These are phyloP conservation scores for Sporothrix brunneoviolacea DNA, from an alignment of 2,329 filamentous ascomycete genomes.

Conservation along the genomic window DNA sequence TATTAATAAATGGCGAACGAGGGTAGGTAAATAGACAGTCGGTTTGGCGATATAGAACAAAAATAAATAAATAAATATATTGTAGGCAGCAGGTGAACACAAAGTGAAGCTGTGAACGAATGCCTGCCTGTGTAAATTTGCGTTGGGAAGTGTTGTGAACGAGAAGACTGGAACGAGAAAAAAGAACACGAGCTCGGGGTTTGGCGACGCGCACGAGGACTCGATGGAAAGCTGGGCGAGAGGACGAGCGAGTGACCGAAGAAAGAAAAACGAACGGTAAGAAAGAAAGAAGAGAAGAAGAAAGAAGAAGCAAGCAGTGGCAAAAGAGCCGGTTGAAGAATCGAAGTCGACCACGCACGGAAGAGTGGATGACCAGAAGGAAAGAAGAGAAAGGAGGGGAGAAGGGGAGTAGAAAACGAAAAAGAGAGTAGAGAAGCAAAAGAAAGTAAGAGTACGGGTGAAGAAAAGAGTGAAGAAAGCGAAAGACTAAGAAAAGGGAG, in stretches of 20 bases:
- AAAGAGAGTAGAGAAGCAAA: constrained; percentile 30
- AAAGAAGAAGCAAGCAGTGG: constrained; percentile 28
- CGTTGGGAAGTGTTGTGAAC: neutral
- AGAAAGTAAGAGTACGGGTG: constrained; percentile 14
- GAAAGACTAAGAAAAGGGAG: constrained; percentile 21
- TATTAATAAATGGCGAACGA: neutral
- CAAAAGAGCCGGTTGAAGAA: constrained; percentile 25
- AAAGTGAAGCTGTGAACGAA: neutral
- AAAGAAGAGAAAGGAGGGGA: constrained; percentile 22
- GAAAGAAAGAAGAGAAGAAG: constrained; percentile 27
- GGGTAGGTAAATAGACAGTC: neutral
- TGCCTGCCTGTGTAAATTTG: constrained; percentile 3
- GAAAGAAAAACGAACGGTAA: constrained; percentile 24
- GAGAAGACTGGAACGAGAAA: constrained; percentile 1
- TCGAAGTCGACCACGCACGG: neutral
- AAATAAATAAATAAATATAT: neutral
- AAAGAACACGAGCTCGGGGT: neutral
- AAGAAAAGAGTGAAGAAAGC: constrained; percentile 23
- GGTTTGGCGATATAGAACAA: neutral
- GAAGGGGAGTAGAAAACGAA: constrained; percentile 26
- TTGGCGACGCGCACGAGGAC: neutral
- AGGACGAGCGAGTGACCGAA: constrained; percentile 7
- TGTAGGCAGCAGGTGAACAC: constrained; percentile 1
- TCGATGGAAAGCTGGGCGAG: neutral
- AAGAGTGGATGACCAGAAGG: constrained; percentile 12